Evolutionary conservation across 257 asterid species (phyloP), one percentile per base, ranked within the genome.

Genomic region (Solanum arcanum): DNA sequence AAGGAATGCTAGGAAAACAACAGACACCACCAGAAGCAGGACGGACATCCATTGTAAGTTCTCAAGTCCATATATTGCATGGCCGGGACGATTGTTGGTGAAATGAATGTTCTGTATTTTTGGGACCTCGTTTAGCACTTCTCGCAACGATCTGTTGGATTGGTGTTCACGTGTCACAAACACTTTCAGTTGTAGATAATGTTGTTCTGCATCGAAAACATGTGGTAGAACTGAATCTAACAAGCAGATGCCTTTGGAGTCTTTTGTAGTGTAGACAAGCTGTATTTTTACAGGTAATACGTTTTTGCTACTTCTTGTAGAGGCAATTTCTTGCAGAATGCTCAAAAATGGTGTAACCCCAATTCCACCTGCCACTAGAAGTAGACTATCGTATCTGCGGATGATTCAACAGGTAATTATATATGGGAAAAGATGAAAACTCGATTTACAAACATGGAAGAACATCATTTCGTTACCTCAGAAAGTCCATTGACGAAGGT

Each of bases 321-420:
- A 83, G 87, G 87, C 75, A 47, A 93, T 87, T 88, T 95, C 99
- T 77, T 91, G 93, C 87, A 96, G 74, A 90, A 96, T 93, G 76
- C 98, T 91, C 60, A 96, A 90, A 82, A 96, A 91, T 3, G 98
- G 99, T 8, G 98, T 94, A 85, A 96, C 87, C 84, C 99, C 98
- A 42, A 95, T 95, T 82, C 99, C 99, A 87, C 99, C 98, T 12
- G 99, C 97, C 49, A 96, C 93, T 72, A 96, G 91, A 91, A 94
- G 89, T 90, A 96, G 90, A 87, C 88, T 89, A 27, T 94, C 92
- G 29, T 94, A 89, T 91, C 99, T 96, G 97, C 89, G 89, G 69
- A 42, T 86, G 78, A 78, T 84, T 27, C 42, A 68, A 39, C 87
- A 84, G 0, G 4, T 11, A 29, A 47, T 49, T 80, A 80, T 31